These are phyloP conservation scores for Phytophthora boehmeriae DNA, from an alignment of 352 stramenopile genomes.

Conservation along the genomic window DNA sequence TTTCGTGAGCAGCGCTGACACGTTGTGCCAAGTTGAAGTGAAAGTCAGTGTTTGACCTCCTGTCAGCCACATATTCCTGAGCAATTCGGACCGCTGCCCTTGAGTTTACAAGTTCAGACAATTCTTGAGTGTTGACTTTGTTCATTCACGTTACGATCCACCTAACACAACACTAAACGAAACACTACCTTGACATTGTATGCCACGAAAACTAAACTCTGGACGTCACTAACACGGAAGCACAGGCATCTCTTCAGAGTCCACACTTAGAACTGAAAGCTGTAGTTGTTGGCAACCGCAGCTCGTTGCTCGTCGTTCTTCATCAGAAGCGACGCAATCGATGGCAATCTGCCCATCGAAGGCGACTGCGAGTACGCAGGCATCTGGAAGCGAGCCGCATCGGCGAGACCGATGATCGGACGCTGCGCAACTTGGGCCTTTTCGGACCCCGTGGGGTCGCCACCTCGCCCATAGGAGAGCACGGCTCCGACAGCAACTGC, in stretches of 20 bases:
- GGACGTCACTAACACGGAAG: constrained; percentile 18
- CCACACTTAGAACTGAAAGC: constrained; percentile 39
- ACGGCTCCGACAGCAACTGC: constrained; percentile 65
- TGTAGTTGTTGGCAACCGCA: constrained; percentile 14
- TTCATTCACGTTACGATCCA: constrained; percentile 24
- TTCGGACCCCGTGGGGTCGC: constrained; percentile 30
- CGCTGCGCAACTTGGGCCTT: constrained; percentile 11
- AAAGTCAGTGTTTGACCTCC: too few species aligned
- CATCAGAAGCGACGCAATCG: constrained; percentile 63
- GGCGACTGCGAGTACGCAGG: constrained; percentile 19
- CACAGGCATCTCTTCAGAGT: constrained; percentile 8
- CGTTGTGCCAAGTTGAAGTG: too few species aligned
- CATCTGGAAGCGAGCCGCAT: constrained; percentile 23
- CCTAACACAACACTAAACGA: constrained; percentile 23
- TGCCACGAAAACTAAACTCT: constrained; percentile 5
- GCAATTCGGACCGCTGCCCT: background rate
- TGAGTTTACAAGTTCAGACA: constrained; percentile 1
- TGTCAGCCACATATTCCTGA: background rate
- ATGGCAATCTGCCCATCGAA: constrained; percentile 43
- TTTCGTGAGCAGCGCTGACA: too few species aligned
- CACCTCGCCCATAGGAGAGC: constrained; percentile 56
- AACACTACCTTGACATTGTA: constrained; percentile 8
- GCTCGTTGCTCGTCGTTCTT: constrained; percentile 29
- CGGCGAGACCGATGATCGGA: background rate
- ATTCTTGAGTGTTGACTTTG: constrained; percentile 17